phyloP scores from a whole-genome alignment of 2,329 filamentous ascomycete genomes.

The Penicillium sp. region DNA sequence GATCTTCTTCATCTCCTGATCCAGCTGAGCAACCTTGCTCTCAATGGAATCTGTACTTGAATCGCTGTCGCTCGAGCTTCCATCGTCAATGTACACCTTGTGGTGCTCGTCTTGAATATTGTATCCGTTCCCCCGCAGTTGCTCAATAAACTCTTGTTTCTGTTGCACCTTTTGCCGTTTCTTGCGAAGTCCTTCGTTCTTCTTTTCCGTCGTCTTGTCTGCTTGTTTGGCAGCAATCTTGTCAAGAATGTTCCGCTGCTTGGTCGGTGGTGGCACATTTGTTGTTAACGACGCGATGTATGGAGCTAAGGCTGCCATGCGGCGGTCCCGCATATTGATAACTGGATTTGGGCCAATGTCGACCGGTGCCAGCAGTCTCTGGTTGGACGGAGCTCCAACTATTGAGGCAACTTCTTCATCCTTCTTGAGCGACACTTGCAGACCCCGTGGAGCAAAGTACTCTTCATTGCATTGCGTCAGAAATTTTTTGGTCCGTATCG shows the following conservation, averaged over 20 bases:
- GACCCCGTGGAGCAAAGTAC: conserved; percentile 2
- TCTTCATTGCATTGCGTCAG: background rate
- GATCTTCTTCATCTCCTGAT: background rate
- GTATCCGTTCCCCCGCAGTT: background rate
- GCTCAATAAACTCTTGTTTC: background rate
- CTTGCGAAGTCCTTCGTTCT: background rate
- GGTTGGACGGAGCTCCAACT: background rate
- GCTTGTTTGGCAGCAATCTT: conserved; percentile 1
- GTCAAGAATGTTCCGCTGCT: conserved; percentile 6
- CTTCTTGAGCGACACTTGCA: conserved; percentile 8
- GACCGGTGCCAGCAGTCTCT: background rate
- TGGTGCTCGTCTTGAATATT: background rate
- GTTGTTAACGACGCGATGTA: conserved; percentile 1
- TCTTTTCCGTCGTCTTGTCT: background rate
- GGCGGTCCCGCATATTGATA: conserved; percentile 4
- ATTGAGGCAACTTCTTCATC: conserved; percentile 5
- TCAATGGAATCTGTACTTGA: too few species aligned
- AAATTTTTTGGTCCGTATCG: conserved; percentile 7
- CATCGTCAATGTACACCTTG: background rate
- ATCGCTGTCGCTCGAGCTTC: background rate
- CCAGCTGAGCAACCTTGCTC: too few species aligned
- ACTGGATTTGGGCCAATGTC: background rate
- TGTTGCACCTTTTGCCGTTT: background rate
- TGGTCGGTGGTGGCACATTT: background rate
- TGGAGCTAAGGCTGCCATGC: conserved; percentile 7